Conservation (phyloP, 805 yeast genomes). For the Candida xyloterini region DNA sequence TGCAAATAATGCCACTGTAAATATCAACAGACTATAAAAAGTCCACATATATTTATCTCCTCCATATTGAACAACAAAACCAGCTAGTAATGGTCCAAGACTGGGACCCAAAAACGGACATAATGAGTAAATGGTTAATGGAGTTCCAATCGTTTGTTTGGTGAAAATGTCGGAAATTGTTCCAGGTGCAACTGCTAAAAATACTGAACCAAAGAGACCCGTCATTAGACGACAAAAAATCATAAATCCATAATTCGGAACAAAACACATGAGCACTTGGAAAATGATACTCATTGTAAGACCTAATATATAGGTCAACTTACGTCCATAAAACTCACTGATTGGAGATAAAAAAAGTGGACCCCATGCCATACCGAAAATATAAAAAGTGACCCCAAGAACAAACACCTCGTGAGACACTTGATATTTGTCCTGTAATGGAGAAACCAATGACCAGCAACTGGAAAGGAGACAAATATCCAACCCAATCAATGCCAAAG, state of each 20-base stretch:
- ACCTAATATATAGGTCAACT: slow-evolving; percentile 48
- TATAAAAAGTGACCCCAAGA: slow-evolving; percentile 54
- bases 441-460: slow-evolving; percentile 60
- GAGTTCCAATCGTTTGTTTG: slow-evolving; percentile 59
- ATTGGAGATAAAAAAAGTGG: slow-evolving; percentile 60
- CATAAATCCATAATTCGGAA: slow-evolving; percentile 58
- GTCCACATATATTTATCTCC: slow-evolving; percentile 63
- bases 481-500: slow-evolving; percentile 54
- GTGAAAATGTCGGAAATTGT: slow-evolving; percentile 68
- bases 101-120: slow-evolving; percentile 71
- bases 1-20: slow-evolving; percentile 34
- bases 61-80: slow-evolving; percentile 56
- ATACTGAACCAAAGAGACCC: slow-evolving; percentile 74
- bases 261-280: slow-evolving; percentile 55
- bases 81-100: slow-evolving; percentile 61
- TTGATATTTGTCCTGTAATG: slow-evolving; percentile 45
- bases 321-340: slow-evolving; percentile 58
- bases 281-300: slow-evolving; percentile 45
- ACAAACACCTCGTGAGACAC: slow-evolving; percentile 60
- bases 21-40: slow-evolving; percentile 60
- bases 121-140: slow-evolving; percentile 64
- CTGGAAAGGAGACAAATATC: slow-evolving; percentile 70
- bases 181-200: slow-evolving; percentile 76
- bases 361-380: slow-evolving; percentile 62
- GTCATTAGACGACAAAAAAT: slow-evolving; percentile 63